These are phyloP conservation scores for Exophiala spinifera DNA, from an alignment of 2,329 filamentous ascomycete species.

Conservation along the genomic window DNA sequence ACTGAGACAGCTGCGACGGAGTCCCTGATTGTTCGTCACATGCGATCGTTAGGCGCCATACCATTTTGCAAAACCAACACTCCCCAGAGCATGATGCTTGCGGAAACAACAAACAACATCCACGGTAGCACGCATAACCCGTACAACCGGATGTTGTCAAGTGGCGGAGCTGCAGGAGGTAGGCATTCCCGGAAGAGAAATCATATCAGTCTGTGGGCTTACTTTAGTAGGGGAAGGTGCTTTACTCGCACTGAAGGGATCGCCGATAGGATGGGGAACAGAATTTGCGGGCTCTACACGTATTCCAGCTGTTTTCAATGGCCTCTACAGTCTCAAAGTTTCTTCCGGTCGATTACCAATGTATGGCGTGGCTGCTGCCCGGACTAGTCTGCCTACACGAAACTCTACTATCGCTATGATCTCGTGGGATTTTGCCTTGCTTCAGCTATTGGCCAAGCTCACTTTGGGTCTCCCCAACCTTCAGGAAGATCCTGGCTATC, in stretches of 20 bases:
- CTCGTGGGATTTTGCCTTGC: slow-evolving; percentile 23
- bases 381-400: slow-evolving; percentile 32
- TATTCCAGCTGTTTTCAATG: slow-evolving; percentile 35
- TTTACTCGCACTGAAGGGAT: slow-evolving; percentile 34
- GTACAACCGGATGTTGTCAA: slow-evolving; percentile 31
- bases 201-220: background rate
- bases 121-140: slow-evolving; percentile 43
- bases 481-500: slow-evolving; percentile 11
- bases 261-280: slow-evolving; percentile 32
- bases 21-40: slow-evolving; percentile 42
- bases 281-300: slow-evolving; percentile 38
- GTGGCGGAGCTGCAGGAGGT: slow-evolving; percentile 39
- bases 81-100: slow-evolving; percentile 51
- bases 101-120: slow-evolving; percentile 41
- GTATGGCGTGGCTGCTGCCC: slow-evolving; percentile 8
- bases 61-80: slow-evolving; percentile 52
- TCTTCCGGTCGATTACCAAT: slow-evolving; percentile 11
- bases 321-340: slow-evolving; percentile 18
- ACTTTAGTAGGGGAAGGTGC: slow-evolving; percentile 34
- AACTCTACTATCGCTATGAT: slow-evolving; percentile 32
- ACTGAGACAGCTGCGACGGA: slow-evolving; percentile 20
- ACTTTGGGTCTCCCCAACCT: slow-evolving; percentile 16
- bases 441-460: slow-evolving; percentile 19
- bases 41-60: slow-evolving; percentile 44
- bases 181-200: background rate